Evolutionary conservation across 75 land plant species (phyloP), one percentile per base, ranked within the genome.

Genomic region (Larix kaempferi): DNA sequence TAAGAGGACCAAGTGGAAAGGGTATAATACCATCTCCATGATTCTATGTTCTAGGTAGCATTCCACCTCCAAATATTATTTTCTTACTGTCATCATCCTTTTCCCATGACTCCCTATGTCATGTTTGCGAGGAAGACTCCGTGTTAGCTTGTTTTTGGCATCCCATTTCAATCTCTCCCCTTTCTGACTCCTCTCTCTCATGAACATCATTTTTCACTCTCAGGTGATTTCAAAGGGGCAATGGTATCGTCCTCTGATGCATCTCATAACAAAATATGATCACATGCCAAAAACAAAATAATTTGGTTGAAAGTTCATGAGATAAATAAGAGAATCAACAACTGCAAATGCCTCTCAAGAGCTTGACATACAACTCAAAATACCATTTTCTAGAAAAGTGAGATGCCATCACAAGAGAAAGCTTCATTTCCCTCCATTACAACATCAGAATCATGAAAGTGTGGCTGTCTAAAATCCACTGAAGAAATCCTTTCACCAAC

Each of bases 391-490:
- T 23, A 25, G 17, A 54, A 22, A 13, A 60, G 15, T 74, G 22
- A 14, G 1, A 71, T 15, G 25, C n/a, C 71, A 73, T 15, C 5
- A 26, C 25, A 64, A 4, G 57, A 19, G 1, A 10, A 33, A 12
- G 37, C 37, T n/a, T 14, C 1, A 3, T 17, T 56, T 29, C 90
- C 94, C 94, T 92, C 92, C 77, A 92, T 92, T 14, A 96, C 86
- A 72, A 92, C 91, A 89, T 93, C 94, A 52, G 91, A 88, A 86
- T 96, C 96, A 76, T 92, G 99, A 37, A 82, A 64, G 6, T 96
- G 77, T 41, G n/a, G n/a, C n/a, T n/a, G n/a, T 56, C 94, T 84
- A 22, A 91, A 86, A 66, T 91, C 98, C 55, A 84, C 80, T 1
- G 96, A 93, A 57, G 94, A 94, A 29, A 89, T 91, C 27, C 94